Evolutionary conservation across 2,329 filamentous ascomycete genomes (phyloP).

Genomic region (Sporothrix euskadiensis): DNA sequence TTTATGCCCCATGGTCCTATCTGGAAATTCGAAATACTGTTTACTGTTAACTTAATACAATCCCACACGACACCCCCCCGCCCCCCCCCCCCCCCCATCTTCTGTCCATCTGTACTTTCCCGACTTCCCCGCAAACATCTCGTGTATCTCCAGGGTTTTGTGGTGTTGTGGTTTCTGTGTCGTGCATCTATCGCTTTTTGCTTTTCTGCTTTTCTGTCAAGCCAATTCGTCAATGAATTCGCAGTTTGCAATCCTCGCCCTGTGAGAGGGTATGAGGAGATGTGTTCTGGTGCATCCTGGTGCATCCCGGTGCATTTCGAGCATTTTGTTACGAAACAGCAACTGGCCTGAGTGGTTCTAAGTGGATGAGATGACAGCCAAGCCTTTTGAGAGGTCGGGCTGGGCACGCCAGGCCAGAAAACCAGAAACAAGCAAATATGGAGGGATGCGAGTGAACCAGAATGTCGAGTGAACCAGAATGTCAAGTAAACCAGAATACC

Average conservation of each 20-base stretch:
- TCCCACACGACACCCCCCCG: not conserved
- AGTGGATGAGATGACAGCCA: not conserved
- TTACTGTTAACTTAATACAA: too few species aligned
- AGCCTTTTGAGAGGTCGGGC: conserved; percentile 9
- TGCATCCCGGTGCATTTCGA: not conserved
- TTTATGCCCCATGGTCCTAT: too few species aligned
- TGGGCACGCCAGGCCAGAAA: not conserved
- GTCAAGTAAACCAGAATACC: not conserved
- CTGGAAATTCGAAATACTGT: too few species aligned
- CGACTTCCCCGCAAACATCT: conserved; percentile 15
- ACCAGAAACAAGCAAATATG: not conserved
- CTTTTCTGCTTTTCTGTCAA: not conserved
- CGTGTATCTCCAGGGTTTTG: not conserved
- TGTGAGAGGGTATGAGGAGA: not conserved
- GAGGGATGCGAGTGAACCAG: not conserved
- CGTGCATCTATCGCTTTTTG: not conserved
- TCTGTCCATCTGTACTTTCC: not conserved
- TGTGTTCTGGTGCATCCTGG: not conserved
- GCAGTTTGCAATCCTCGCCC: conserved; percentile 15
- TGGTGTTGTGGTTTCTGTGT: not conserved
- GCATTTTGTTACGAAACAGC: conserved; percentile 18
- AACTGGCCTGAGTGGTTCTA: not conserved
- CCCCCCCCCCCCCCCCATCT: too few species aligned
- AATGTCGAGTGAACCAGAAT: not conserved
- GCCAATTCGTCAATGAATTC: not conserved